A percentile compares a stretch with the other conserved stretches of the same genome.
Evolutionary conservation across 2,329 filamentous ascomycete genomes (phyloP).

Genomic region (Stagonosporopsis chrysanthemi): DNA sequence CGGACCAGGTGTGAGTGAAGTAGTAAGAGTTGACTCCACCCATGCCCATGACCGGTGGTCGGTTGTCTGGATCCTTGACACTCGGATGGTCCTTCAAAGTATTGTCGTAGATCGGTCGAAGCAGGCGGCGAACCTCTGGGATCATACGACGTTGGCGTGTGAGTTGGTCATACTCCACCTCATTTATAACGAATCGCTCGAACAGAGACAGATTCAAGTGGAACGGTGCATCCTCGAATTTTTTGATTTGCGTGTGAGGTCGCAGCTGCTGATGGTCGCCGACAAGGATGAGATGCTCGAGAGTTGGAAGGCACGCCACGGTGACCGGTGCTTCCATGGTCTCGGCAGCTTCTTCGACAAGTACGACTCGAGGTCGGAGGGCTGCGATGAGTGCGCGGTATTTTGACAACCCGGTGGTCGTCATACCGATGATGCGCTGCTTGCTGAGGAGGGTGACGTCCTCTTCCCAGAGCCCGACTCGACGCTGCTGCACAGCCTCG

Average conservation of each 20-base stretch:
- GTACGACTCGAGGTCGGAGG: conserved; percentile 70
- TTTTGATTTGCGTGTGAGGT: conserved; percentile 69
- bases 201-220: conserved; percentile 79
- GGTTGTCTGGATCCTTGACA: conserved; percentile 56
- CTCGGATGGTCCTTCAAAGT: conserved; percentile 64
- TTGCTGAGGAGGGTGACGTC: conserved; percentile 56
- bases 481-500: conserved; percentile 59
- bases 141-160: conserved; percentile 76
- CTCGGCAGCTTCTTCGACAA: conserved; percentile 84
- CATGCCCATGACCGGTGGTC: conserved; percentile 68
- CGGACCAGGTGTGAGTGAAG: conserved; percentile 70
- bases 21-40: conserved; percentile 66
- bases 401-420: conserved; percentile 82
- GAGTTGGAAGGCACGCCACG: conserved; percentile 65
- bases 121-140: conserved; percentile 68
- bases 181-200: conserved; percentile 74
- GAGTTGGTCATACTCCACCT: conserved; percentile 69
- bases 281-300: conserved; percentile 72
- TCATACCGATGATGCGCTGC: conserved; percentile 69
- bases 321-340: conserved; percentile 71
- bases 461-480: conserved; percentile 65
- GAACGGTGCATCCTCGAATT: conserved; percentile 67
- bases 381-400: conserved; percentile 75
- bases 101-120: conserved; percentile 68
- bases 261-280: conserved; percentile 84